These are phyloP conservation scores for Domatiomyces globalis DNA, from an alignment of 2,329 filamentous ascomycete genomes.

Conservation along the genomic window DNA sequence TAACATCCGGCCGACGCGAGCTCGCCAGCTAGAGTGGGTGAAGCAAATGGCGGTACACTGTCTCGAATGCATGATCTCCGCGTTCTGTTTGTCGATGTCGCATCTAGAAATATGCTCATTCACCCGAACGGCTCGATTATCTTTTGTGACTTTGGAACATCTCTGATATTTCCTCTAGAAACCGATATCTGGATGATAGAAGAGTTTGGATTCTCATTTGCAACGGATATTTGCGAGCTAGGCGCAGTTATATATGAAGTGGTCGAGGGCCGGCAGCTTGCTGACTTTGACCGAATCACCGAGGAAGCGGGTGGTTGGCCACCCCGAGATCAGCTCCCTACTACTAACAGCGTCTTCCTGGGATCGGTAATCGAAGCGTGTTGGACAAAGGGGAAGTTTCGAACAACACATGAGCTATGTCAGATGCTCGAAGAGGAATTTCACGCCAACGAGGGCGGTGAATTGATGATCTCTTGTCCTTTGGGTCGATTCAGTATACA, in stretches of 20 bases:
- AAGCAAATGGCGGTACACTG: too few relatives aligned
- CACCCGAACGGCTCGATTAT: conserved; percentile 14
- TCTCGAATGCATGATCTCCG: too few relatives aligned
- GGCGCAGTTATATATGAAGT: conserved; percentile 22
- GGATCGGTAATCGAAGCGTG: too few relatives aligned
- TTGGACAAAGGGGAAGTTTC: too few relatives aligned
- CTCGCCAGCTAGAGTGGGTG: too few relatives aligned
- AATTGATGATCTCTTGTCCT: too few relatives aligned
- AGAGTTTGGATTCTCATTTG: conserved; percentile 18
- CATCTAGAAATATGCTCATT: conserved; percentile 6
- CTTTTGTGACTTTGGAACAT: conserved; percentile 20
- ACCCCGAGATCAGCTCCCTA: conserved; percentile 2
- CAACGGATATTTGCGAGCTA: conserved; percentile 20
- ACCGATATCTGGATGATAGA: conserved; percentile 15
- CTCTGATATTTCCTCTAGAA: conserved; percentile 11
- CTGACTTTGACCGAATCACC: conserved; percentile 16
- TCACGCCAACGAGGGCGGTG: too few relatives aligned
- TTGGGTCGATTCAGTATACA: too few relatives aligned
- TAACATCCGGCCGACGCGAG: not conserved
- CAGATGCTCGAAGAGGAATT: too few relatives aligned
- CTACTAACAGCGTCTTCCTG: conserved; percentile 1
- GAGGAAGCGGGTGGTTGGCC: conserved; percentile 3
- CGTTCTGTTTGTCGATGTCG: too few relatives aligned
- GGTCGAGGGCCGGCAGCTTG: conserved; percentile 11
- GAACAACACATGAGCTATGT: too few relatives aligned